Base-by-base conservation (phyloP, 2,329 filamentous ascomycete species). In the Penicillium sp. region DNA sequence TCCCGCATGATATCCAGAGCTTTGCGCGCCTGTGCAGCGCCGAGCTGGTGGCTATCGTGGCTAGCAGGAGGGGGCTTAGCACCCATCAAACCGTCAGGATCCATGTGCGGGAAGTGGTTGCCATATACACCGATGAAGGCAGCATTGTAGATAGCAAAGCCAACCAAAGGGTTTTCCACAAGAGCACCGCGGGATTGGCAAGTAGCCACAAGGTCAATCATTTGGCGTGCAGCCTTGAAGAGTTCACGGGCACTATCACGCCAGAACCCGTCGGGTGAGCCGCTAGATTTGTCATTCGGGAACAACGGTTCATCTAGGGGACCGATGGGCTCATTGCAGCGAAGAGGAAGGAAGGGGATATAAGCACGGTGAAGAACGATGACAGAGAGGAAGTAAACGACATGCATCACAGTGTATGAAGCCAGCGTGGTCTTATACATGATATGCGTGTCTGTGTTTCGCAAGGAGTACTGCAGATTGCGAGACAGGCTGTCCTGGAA, bases 331-430 rank as follows among this genome's bases (percentile, higher is more conserved):
- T 78, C 78, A 21, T 69, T 64, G 58, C 75, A 77, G 16, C 75
- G 73, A 42, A 83, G 68, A 1, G 82, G 80, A 5, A 83, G 68
- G 62, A 83, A 83, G 0, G 81, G 80, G 13, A 84, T 68, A 57
- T 83, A 83, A 50, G 83, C 77, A 50, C 82, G 76, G 58, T 83
- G 80, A 5, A 84, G 74, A 48, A 81, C 76, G 45, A 84, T 80
- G 34, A 79, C 77, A 38, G 79, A 83, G 7, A 84, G 72, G 34
- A 81, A 77, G 55, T 80, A 79, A 9, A 82, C 72, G 9, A 79
- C 75, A 58, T 85, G 82, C 67, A 84, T 79, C 27, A 83, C 72
- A 3, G 78, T 78, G 58, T 83, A 85, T 1, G 80, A 75, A 9
- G 80, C 77, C 16, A 80, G 75, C 0, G 75, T 79, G 54, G 77